Evolutionary conservation across 2,329 filamentous ascomycete genomes (phyloP).

Genomic region (Penicillium sp.): DNA sequence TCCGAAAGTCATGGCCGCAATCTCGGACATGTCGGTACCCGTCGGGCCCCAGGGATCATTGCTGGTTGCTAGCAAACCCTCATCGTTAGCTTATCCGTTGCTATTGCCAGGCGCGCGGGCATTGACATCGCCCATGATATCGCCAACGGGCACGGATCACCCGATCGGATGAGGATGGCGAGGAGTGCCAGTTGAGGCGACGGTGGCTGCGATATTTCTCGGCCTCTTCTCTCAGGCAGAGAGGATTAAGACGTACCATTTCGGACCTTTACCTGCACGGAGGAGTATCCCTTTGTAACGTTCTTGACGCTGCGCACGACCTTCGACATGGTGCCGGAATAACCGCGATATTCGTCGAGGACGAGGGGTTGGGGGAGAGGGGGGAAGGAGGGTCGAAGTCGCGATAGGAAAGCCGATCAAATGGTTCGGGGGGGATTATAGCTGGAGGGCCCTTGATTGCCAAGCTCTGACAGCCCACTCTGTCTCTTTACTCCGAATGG

Average conservation of each 20-base stretch:
- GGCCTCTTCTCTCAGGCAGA: not conserved
- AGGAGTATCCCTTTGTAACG: conserved; percentile 98
- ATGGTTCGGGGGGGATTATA: conserved; percentile 11
- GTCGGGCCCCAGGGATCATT: conserved; percentile 99
- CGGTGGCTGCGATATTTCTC: not conserved
- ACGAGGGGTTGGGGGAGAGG: not conserved
- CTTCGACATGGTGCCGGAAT: conserved; percentile 74
- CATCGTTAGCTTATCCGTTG: conserved; percentile 16
- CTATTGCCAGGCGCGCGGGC: conserved; percentile 1
- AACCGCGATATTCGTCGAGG: conserved; percentile 20
- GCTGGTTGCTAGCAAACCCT: conserved; percentile 75
- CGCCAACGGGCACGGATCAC: conserved; percentile 3
- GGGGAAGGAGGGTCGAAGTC: conserved; percentile 3
- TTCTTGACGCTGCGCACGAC: conserved; percentile 98
- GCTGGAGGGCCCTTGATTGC: conserved; percentile 17
- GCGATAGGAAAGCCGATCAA: conserved; percentile 12
- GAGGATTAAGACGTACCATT: conserved; percentile 70
- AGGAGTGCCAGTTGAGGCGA: conserved; percentile 3
- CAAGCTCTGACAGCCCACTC: conserved; percentile 29
- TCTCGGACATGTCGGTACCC: conserved; percentile 97
- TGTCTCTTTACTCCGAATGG: conserved; percentile 19
- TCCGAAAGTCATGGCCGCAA: conserved; percentile 96
- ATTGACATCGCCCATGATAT: not conserved
- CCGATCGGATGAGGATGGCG: conserved; percentile 6
- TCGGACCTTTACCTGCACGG: conserved; percentile 95